A percentile compares a stretch with the other conserved stretches of the same genome.
These are phyloP conservation scores for Bipolaris bicolor DNA, from an alignment of 2,329 filamentous ascomycete genomes.

Conservation along the genomic window DNA sequence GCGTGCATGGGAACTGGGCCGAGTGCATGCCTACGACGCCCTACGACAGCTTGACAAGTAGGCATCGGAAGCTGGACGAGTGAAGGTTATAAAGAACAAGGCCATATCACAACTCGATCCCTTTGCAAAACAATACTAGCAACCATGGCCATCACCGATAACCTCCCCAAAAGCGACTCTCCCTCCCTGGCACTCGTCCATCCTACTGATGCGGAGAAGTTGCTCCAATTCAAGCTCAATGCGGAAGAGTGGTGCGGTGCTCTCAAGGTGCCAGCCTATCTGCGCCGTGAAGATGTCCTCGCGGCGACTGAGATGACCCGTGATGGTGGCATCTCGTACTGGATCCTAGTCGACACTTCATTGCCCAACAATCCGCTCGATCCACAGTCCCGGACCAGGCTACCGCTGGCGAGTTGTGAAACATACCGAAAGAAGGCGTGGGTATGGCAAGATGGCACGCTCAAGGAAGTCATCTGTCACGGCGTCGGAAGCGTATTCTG, in stretches of 20 bases:
- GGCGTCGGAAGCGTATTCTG: constrained; percentile 84
- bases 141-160: constrained; percentile 34
- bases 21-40: constrained; percentile 7
- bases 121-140: not conserved
- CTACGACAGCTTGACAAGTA: constrained; percentile 13
- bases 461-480: constrained; percentile 67
- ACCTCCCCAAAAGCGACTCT: constrained; percentile 58
- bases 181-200: constrained; percentile 60
- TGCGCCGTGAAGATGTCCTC: constrained; percentile 63
- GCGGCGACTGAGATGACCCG: constrained; percentile 58
- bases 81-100: constrained; percentile 1
- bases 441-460: constrained; percentile 54
- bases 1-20: constrained; percentile 6
- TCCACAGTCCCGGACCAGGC: constrained; percentile 48
- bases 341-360: constrained; percentile 62
- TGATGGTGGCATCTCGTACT: constrained; percentile 63
- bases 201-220: constrained; percentile 61
- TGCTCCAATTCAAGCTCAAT: constrained; percentile 61
- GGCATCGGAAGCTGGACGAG: constrained; percentile 1
- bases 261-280: constrained; percentile 61
- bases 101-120: not conserved
- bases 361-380: constrained; percentile 41
- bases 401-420: constrained; percentile 65
- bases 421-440: constrained; percentile 58
- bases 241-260: constrained; percentile 64